These are phyloP conservation scores for Phanerodontia chrysosporium DNA, from an alignment of 768 basidiomycete species.

Conservation along the genomic window DNA sequence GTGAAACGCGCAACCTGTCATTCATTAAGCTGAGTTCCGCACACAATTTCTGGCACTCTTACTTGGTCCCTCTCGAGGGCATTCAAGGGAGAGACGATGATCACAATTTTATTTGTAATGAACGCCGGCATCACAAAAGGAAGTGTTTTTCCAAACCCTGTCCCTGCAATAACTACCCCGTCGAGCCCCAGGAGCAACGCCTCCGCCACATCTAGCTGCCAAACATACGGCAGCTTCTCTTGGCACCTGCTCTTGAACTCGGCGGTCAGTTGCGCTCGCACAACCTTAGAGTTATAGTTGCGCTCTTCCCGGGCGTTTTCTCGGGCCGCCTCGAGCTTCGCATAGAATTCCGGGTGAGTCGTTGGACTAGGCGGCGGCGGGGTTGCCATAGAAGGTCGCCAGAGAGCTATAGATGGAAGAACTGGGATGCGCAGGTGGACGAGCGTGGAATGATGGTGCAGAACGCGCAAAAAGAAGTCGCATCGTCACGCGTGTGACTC, in stretches of 20 bases:
- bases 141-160: slow-evolving; percentile 21
- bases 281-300: not conserved
- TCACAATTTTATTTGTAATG: slow-evolving; percentile 3
- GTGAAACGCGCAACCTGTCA: slow-evolving; percentile 23
- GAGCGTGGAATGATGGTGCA: no score
- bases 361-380: no score
- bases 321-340: not conserved
- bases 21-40: not conserved
- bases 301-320: not conserved
- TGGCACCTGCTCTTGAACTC: no score
- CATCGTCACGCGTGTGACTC: no score
- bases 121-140: slow-evolving; percentile 21
- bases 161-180: slow-evolving; percentile 8
- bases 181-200: slow-evolving; percentile 12
- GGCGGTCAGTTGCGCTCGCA: not conserved
- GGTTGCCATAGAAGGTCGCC: no score
- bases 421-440: no score
- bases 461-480: no score
- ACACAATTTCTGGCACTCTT: no score
- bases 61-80: slow-evolving; percentile 22
- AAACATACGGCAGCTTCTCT: slow-evolving; percentile 22
- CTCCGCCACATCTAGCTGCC: slow-evolving; percentile 38
- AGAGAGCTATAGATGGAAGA: no score
- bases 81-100: slow-evolving; percentile 21
- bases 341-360: no score